Evolutionary conservation across 257 asterid species (phyloP).

Genomic region (Penstemon davidsonii): DNA sequence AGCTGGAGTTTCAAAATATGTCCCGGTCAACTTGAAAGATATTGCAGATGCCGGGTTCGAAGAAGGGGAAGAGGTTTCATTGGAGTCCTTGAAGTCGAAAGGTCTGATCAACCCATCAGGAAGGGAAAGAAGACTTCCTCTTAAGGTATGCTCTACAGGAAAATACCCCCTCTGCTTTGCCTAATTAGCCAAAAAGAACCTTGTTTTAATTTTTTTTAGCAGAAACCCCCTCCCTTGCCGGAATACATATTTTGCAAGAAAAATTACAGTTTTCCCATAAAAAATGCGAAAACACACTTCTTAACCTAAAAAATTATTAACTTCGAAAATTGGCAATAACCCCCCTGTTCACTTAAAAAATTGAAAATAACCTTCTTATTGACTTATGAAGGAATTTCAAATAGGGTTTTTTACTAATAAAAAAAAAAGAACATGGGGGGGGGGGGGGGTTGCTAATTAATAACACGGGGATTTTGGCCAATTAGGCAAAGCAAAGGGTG

Average conservation of each 20-base stretch:
- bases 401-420: too few relatives aligned
- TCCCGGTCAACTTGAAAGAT: conserved; percentile 84
- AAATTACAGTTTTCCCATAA: too few relatives aligned
- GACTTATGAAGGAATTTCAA: not conserved
- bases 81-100: conserved; percentile 81
- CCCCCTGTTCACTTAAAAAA: too few relatives aligned
- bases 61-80: conserved; percentile 94
- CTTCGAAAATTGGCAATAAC: not conserved
- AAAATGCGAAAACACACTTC: too few relatives aligned
- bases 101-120: conserved; percentile 96
- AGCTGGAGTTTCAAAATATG: conserved; percentile 88
- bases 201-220: too few relatives aligned
- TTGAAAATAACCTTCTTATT: not conserved
- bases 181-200: too few relatives aligned
- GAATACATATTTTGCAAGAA: too few relatives aligned
- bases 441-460: too few relatives aligned
- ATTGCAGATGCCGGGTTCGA: conserved; percentile 75
- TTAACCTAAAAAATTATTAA: not conserved
- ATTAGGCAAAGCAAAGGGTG: not conserved
- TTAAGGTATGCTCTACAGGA: conserved; percentile 56
- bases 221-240: too few relatives aligned
- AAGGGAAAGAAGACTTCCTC: conserved; percentile 87
- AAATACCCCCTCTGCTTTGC: too few relatives aligned
- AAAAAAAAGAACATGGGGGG: too few relatives aligned
- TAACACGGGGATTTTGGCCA: too few relatives aligned